Evolutionary conservation across 805 yeast species (phyloP).

Genomic region (Metschnikowia lachancei): DNA sequence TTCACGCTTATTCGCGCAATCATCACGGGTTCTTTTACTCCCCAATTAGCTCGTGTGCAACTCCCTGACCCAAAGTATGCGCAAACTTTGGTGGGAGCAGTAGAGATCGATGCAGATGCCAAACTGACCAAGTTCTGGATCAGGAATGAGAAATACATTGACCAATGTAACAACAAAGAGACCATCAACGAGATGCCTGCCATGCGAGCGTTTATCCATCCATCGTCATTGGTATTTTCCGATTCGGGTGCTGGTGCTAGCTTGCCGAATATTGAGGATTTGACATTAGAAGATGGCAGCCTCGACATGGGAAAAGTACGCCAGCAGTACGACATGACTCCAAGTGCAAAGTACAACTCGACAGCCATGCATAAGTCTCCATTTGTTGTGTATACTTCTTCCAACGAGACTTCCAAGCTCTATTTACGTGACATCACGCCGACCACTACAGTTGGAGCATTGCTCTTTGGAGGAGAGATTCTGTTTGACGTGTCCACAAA

Average conservation of each 20-base stretch:
- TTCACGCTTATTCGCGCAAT: constrained; percentile 58
- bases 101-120: constrained; percentile 85
- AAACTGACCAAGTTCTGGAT: constrained; percentile 69
- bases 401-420: constrained; percentile 63
- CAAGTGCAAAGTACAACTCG: constrained; percentile 26
- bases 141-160: constrained; percentile 52
- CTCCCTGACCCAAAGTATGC: constrained; percentile 77
- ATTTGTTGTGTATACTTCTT: constrained; percentile 61
- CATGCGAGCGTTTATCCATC: constrained; percentile 78
- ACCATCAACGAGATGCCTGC: constrained; percentile 44
- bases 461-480: constrained; percentile 80
- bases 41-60: constrained; percentile 77
- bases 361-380: constrained; percentile 44
- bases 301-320: constrained; percentile 32
- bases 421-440: constrained; percentile 81
- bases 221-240: constrained; percentile 74
- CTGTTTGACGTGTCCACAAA: constrained; percentile 50
- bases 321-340: constrained; percentile 41
- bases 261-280: constrained; percentile 21
- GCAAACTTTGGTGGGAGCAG: constrained; percentile 70
- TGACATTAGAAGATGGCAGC: constrained; percentile 41
- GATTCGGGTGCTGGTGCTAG: constrained; percentile 25
- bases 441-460: constrained; percentile 62
- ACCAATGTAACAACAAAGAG: constrained; percentile 11
- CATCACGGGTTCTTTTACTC: constrained; percentile 78